Conservation (phyloP, 768 basidiomycete species). For the Hydnum rufescens region DNA sequence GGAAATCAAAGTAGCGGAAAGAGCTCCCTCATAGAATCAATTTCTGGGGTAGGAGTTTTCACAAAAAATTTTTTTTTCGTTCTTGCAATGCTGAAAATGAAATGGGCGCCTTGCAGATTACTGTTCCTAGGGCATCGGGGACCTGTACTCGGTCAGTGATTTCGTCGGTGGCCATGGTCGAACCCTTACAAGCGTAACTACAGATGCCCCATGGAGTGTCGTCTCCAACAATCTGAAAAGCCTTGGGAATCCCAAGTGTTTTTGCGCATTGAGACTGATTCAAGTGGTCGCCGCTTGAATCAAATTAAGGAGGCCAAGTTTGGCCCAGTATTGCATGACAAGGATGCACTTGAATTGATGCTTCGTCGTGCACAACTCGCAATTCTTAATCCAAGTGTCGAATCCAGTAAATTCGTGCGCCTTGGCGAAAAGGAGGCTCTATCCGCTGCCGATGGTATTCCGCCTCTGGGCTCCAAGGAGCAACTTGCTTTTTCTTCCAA, state of each 20-base stretch:
- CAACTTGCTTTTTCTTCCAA: slow-evolving; percentile 29
- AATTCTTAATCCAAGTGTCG: slow-evolving; percentile 20
- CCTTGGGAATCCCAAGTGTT: slow-evolving; percentile 21
- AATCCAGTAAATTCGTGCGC: slow-evolving; percentile 8
- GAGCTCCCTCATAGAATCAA: slow-evolving; percentile 27
- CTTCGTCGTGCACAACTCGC: slow-evolving; percentile 42
- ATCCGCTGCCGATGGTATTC: not conserved
- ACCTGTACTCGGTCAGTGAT: slow-evolving; percentile 22
- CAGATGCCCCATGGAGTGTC: slow-evolving; percentile 22
- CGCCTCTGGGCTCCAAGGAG: slow-evolving; percentile 11
- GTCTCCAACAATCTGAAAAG: slow-evolving; percentile 13
- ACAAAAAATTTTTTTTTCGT: not conserved
- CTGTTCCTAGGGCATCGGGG: slow-evolving; percentile 29
- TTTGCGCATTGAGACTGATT: slow-evolving; percentile 25
- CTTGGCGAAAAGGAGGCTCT: not conserved
- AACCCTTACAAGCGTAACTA: not conserved
- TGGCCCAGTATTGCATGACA: slow-evolving; percentile 21
- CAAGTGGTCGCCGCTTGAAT: slow-evolving; percentile 14
- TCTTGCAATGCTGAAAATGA: not conserved
- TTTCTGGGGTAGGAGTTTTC: slow-evolving; percentile 23
- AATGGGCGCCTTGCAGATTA: slow-evolving; percentile 19
- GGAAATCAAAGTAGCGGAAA: slow-evolving; percentile 34
- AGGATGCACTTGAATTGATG: slow-evolving; percentile 28
- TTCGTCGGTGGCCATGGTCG: not conserved
- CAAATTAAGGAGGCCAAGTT: slow-evolving; percentile 21